phyloP scores from a whole-genome alignment of 1,139 yeast genomes.

The Yamadazyma trypodendri region DNA sequence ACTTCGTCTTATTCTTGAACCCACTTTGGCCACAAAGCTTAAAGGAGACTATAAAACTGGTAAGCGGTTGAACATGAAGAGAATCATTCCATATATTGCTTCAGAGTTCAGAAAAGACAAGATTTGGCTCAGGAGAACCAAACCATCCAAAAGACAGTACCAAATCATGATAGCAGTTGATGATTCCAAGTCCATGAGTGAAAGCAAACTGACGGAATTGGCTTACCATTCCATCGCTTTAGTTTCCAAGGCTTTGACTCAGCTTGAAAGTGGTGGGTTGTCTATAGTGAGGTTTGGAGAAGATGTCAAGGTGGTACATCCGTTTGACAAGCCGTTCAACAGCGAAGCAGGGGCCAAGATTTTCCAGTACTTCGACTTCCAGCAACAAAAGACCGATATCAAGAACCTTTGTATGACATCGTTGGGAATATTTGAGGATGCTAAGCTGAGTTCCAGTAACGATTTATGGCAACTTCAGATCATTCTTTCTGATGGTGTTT shows the following conservation, averaged over 20 bases:
- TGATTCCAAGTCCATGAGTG: slow-evolving; percentile 97
- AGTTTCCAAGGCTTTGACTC: slow-evolving; percentile 91
- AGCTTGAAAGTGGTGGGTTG: slow-evolving; percentile 90
- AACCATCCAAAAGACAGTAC: slow-evolving; percentile 95
- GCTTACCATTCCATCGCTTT: slow-evolving; percentile 95
- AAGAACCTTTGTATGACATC: slow-evolving; percentile 70
- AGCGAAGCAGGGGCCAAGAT: slow-evolving; percentile 81
- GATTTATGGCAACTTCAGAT: slow-evolving; percentile 95
- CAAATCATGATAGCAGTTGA: slow-evolving; percentile 98
- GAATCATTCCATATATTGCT: slow-evolving; percentile 97
- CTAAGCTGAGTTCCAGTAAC: slow-evolving; percentile 51
- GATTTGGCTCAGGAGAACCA: slow-evolving; percentile 96
- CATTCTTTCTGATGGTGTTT: slow-evolving; percentile 92
- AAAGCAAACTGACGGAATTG: slow-evolving; percentile 81
- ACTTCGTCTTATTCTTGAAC: slow-evolving; percentile 86
- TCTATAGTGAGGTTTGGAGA: slow-evolving; percentile 93
- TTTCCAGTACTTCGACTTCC: slow-evolving; percentile 89
- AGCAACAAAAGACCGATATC: slow-evolving; percentile 85
- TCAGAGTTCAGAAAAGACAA: slow-evolving; percentile 96
- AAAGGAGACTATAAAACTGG: slow-evolving; percentile 98
- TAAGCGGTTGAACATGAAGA: slow-evolving; percentile 93
- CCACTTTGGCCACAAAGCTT: slow-evolving; percentile 90
- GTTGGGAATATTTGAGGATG: slow-evolving; percentile 70
- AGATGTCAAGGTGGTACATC: slow-evolving; percentile 79
- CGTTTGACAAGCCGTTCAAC: slow-evolving; percentile 79